These are phyloP conservation scores for Fraxinus baroniana DNA, from an alignment of 305 asterid genomes.

Conservation along the genomic window DNA sequence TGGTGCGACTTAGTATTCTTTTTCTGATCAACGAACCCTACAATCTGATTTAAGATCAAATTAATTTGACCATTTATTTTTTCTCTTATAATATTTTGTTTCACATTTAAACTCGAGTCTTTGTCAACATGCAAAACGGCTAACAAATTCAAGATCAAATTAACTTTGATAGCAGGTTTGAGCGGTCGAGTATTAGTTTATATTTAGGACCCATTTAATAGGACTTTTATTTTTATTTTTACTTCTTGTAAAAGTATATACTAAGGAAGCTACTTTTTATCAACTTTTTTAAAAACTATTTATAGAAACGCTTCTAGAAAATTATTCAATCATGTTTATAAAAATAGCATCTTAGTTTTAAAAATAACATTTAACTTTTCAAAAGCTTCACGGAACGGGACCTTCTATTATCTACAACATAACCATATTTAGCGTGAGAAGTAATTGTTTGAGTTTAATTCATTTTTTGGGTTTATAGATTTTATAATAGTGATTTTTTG, in stretches of 20 bases:
- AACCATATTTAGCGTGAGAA: neutral
- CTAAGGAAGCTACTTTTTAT: no score
- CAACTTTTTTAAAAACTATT: neutral
- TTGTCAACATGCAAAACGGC: neutral
- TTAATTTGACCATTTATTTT: no score
- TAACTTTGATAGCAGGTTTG: no score
- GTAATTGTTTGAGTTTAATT: neutral
- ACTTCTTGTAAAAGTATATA: neutral
- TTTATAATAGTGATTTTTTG: neutral
- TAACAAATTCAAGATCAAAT: neutral
- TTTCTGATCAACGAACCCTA: no score
- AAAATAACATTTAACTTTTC: neutral
- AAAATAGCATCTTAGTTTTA: neutral
- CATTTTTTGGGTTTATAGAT: neutral
- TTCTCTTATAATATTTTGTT: no score
- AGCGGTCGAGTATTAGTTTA: neutral
- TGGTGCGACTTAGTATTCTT: no score
- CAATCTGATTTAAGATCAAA: no score
- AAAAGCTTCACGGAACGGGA: neutral
- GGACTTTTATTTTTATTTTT: no score
- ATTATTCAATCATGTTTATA: no score
- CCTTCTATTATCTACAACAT: no score
- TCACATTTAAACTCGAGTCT: neutral
- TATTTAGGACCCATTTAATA: neutral
- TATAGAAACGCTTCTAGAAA: neutral